A percentile compares a stretch with the other conserved stretches of the same genome.
Conservation (phyloP, 2,329 filamentous ascomycete genomes). For the Fusarium nematophilum region DNA sequence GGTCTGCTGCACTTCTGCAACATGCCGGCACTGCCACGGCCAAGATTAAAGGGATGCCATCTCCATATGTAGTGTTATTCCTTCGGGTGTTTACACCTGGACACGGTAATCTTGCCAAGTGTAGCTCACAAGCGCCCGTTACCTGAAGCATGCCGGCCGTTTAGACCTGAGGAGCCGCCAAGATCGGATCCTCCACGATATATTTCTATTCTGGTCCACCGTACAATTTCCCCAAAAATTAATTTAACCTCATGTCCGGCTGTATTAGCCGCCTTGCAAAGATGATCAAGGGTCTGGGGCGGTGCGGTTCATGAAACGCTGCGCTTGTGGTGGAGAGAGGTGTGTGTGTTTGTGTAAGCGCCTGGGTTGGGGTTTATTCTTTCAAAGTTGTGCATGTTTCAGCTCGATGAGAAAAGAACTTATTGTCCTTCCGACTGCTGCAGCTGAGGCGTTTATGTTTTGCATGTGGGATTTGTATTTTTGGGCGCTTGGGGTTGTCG, state of each 20-base stretch:
- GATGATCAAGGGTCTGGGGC: conserved; percentile 15
- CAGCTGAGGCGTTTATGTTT: neutral
- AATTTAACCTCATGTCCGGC: neutral
- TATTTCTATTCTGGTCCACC: conserved; percentile 20
- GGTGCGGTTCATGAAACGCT: conserved; percentile 20
- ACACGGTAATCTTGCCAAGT: neutral
- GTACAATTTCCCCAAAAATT: neutral
- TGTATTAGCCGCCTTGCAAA: conserved; percentile 17
- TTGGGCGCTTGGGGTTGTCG: conserved; percentile 10
- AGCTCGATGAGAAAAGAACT: neutral
- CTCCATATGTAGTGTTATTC: neutral
- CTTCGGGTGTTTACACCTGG: conserved; percentile 14
- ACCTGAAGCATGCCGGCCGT: conserved; percentile 1
- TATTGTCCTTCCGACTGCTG: neutral
- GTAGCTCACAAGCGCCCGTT: conserved; percentile 13
- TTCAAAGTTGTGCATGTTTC: conserved; percentile 19
- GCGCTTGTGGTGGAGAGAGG: conserved; percentile 21
- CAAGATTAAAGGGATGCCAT: neutral
- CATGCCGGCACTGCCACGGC: conserved; percentile 24
- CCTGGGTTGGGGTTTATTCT: conserved; percentile 12
- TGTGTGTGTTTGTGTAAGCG: conserved; percentile 27
- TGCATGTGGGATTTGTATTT: neutral
- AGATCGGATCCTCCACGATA: neutral
- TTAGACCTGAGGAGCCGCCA: conserved; percentile 19
- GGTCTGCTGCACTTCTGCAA: conserved; percentile 2